These are phyloP conservation scores for Mycena albidolilacea DNA, from an alignment of 768 basidiomycete genomes.

Conservation along the genomic window DNA sequence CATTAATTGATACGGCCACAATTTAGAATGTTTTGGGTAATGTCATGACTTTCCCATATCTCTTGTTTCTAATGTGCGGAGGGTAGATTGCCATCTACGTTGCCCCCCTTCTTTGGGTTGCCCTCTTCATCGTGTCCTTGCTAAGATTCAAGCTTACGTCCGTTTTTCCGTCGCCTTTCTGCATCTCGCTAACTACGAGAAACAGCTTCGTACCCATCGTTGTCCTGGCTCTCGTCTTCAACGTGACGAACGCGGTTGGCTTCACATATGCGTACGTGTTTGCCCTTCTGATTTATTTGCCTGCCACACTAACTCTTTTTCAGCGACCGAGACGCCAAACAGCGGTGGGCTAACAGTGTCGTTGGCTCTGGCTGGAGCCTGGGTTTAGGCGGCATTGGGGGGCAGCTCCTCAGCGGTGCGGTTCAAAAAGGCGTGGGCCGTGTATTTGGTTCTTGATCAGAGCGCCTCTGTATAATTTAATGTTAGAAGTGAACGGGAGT, in stretches of 20 bases:
- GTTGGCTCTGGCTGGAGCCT: constrained; percentile 80
- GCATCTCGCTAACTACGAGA: constrained; percentile 23
- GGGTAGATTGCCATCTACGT: constrained; percentile 87
- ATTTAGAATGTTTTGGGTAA: constrained; percentile 92
- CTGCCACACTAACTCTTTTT: not conserved
- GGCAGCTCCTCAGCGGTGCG: constrained; percentile 85
- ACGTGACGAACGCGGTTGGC: constrained; percentile 94
- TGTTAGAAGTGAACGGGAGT: not conserved
- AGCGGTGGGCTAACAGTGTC: constrained; percentile 87
- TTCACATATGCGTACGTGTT: constrained; percentile 92
- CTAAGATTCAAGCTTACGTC: constrained; percentile 92
- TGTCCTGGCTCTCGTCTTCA: constrained; percentile 94
- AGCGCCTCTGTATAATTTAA: constrained; percentile 1
- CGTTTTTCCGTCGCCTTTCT: constrained; percentile 50
- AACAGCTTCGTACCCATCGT: constrained; percentile 95
- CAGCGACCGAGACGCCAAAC: constrained; percentile 94
- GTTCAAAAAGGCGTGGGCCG: constrained; percentile 87
- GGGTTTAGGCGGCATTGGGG: constrained; percentile 86
- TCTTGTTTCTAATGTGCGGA: constrained; percentile 15
- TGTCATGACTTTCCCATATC: constrained; percentile 19
- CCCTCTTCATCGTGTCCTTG: constrained; percentile 89
- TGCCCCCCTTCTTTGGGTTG: constrained; percentile 91
- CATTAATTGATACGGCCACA: not conserved
- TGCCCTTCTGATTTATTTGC: constrained; percentile 8
- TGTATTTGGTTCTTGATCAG: constrained; percentile 69